These are phyloP conservation scores for Lactuca sativa DNA, from an alignment of 129 eudicot genomes.

Conservation along the genomic window DNA sequence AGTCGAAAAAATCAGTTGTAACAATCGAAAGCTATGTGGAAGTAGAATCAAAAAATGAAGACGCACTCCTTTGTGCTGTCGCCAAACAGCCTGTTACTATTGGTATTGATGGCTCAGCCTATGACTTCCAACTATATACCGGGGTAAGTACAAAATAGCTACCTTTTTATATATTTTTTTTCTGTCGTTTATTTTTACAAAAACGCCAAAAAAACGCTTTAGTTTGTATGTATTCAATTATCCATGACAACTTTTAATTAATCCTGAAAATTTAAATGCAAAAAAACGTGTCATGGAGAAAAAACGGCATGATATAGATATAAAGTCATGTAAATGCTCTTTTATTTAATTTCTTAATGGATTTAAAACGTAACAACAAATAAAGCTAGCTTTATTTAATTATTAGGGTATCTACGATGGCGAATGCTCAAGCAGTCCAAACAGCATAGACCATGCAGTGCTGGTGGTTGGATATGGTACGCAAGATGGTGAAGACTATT, in stretches of 20 bases:
- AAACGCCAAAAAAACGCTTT: background rate
- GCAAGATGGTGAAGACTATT: conserved; percentile 49
- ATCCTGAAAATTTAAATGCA: background rate
- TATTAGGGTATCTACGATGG: conserved; percentile 58
- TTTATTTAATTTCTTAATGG: too few species aligned
- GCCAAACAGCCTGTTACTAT: conserved; percentile 56
- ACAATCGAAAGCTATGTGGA: conserved; percentile 50
- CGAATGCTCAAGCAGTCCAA: conserved; percentile 45
- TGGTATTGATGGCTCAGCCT: conserved; percentile 49
- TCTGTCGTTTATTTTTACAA: background rate
- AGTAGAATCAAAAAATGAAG: conserved; percentile 47
- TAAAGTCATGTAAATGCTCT: too few species aligned
- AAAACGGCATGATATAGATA: too few species aligned
- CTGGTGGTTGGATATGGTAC: conserved; percentile 63
- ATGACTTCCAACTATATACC: conserved; percentile 59
- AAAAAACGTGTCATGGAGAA: too few species aligned
- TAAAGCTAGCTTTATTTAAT: background rate
- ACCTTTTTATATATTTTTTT: background rate
- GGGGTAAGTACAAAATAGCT: conserved; percentile 36
- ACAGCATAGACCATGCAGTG: conserved; percentile 56
- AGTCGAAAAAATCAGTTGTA: conserved; percentile 44
- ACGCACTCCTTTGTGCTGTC: conserved; percentile 52
- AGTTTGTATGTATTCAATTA: background rate
- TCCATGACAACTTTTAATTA: too few species aligned
- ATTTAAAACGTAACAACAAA: too few species aligned